Conservation (phyloP, 2,329 filamentous ascomycete genomes). For the Diaporthe eres region DNA sequence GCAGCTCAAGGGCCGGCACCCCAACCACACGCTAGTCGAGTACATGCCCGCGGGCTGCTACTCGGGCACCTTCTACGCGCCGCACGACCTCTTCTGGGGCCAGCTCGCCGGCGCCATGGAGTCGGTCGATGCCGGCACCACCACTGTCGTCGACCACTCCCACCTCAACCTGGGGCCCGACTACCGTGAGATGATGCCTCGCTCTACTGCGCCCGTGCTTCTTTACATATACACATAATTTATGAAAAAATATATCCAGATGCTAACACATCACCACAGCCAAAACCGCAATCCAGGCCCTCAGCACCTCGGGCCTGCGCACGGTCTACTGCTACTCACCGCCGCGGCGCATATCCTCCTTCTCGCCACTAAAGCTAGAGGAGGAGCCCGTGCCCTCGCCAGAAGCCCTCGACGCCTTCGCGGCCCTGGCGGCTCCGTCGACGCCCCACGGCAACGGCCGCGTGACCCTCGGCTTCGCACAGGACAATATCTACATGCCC, state of each 20-base stretch:
- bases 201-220: not conserved
- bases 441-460: slow-evolving; percentile 51
- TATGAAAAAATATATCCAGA: slow-evolving; percentile 38
- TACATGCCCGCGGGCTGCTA: slow-evolving; percentile 54
- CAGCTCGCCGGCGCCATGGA: slow-evolving; percentile 57
- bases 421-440: slow-evolving; percentile 49
- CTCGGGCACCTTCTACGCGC: slow-evolving; percentile 51
- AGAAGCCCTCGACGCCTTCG: slow-evolving; percentile 55
- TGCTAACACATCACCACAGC: not conserved
- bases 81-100: slow-evolving; percentile 63
- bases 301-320: slow-evolving; percentile 60
- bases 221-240: too few species aligned
- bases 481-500: slow-evolving; percentile 58
- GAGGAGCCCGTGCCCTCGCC: slow-evolving; percentile 45
- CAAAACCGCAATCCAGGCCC: slow-evolving; percentile 55
- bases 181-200: slow-evolving; percentile 42
- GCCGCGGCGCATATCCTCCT: slow-evolving; percentile 49
- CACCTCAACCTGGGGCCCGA: slow-evolving; percentile 51
- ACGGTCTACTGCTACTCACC: slow-evolving; percentile 60
- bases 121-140: slow-evolving; percentile 58
- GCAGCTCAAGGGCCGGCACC: slow-evolving; percentile 48
- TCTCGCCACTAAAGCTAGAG: slow-evolving; percentile 47
- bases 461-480: slow-evolving; percentile 59
- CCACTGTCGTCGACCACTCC: slow-evolving; percentile 57
- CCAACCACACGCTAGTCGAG: slow-evolving; percentile 46